A percentile compares a stretch with the other conserved stretches of the same genome.
Evolutionary conservation across 257 asterid species (phyloP).

Genomic region (Anisodus tanguticus): DNA sequence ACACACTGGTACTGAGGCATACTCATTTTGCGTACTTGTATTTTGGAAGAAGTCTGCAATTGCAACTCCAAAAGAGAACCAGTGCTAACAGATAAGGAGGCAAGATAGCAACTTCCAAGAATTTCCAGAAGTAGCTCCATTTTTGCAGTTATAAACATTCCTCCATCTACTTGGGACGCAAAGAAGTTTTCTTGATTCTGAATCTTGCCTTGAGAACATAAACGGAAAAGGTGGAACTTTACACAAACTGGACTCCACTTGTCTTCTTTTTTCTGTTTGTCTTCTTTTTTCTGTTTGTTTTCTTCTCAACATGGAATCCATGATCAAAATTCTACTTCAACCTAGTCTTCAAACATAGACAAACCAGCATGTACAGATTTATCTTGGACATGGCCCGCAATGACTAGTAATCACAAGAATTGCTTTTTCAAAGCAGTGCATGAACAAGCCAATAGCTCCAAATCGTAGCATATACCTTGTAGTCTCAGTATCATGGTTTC

Average conservation of each 20-base stretch:
- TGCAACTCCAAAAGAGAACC: neutral
- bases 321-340: conserved; percentile 7
- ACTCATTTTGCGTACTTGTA: neutral
- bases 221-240: neutral
- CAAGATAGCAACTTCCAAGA: neutral
- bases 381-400: conserved; percentile 4
- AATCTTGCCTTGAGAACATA: conserved; percentile 13
- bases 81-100: conserved; percentile 1
- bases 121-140: neutral
- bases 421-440: conserved; percentile 1
- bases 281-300: neutral
- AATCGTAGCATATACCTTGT: conserved; percentile 1
- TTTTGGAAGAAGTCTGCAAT: neutral
- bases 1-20: neutral
- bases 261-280: neutral
- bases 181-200: neutral
- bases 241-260: neutral
- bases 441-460: neutral
- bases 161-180: neutral
- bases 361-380: neutral
- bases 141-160: neutral
- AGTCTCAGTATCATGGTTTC: neutral
- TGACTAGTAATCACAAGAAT: neutral
- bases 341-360: conserved; percentile 8
- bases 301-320: neutral